phyloP scores from a whole-genome alignment of 2,329 filamentous ascomycete genomes.

The Blastomyces parvus region DNA sequence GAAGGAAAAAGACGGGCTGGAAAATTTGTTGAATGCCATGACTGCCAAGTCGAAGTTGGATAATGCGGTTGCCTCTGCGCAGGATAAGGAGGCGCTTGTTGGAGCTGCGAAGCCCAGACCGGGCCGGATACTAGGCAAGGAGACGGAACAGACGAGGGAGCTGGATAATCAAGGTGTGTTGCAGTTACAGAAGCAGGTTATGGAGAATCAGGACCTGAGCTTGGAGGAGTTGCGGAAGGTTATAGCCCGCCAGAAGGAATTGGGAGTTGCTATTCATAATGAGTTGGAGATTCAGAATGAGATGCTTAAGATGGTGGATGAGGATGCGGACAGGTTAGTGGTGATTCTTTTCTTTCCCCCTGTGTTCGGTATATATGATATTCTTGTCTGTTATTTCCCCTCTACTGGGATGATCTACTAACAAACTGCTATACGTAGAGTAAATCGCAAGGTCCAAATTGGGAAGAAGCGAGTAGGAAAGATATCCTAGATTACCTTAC shows the following conservation, averaged over 20 bases:
- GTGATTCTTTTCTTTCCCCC: constrained; percentile 12
- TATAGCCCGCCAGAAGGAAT: constrained; percentile 50
- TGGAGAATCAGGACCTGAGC: constrained; percentile 52
- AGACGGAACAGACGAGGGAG: constrained; percentile 54
- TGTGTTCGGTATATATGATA: neutral
- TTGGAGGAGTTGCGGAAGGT: constrained; percentile 51
- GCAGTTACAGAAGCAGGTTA: constrained; percentile 53
- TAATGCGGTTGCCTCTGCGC: constrained; percentile 37
- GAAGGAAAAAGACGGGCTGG: constrained; percentile 54
- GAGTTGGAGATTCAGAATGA: constrained; percentile 54
- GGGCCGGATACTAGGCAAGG: constrained; percentile 44
- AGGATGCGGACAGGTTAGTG: constrained; percentile 45
- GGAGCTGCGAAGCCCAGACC: constrained; percentile 30
- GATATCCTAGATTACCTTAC: constrained; percentile 30
- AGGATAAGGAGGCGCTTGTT: constrained; percentile 39
- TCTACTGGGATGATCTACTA: neutral
- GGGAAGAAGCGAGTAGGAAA: constrained; percentile 40
- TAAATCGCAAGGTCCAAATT: constrained; percentile 39
- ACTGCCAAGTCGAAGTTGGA: constrained; percentile 42
- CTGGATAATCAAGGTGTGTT: constrained; percentile 56
- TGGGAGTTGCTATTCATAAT: constrained; percentile 54
- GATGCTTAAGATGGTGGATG: constrained; percentile 49
- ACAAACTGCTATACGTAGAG: constrained; percentile 19
- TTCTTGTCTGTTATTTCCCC: neutral
- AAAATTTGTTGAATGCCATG: constrained; percentile 51